Evolutionary conservation across 345 rosid genomes (phyloP).

Genomic region (Rhodamnia argentea): DNA sequence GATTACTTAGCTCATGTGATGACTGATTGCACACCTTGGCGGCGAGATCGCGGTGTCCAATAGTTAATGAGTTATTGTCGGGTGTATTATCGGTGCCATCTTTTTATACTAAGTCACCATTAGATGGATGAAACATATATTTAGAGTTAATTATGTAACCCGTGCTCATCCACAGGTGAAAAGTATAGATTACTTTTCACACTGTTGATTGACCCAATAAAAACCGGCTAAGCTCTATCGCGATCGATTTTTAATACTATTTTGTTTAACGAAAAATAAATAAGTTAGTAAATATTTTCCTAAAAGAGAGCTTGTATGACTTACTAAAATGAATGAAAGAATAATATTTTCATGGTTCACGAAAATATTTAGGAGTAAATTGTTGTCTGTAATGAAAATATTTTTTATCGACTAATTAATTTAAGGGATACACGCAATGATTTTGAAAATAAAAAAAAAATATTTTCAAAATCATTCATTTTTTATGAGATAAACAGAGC

Average conservation of each 20-base stretch:
- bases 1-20: background rate
- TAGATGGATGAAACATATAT: background rate
- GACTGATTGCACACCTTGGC: background rate
- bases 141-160: background rate
- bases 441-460: too few relatives aligned
- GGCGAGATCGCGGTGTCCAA: too few relatives aligned
- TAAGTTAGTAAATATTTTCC: too few relatives aligned
- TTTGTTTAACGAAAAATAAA: too few relatives aligned
- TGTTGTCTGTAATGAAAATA: too few relatives aligned
- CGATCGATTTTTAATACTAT: background rate
- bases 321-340: too few relatives aligned
- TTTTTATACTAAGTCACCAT: background rate
- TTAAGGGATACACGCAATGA: background rate
- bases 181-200: rapidly evolving
- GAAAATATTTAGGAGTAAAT: too few relatives aligned
- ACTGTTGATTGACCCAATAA: background rate
- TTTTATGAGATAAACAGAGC: too few relatives aligned
- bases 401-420: background rate
- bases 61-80: too few relatives aligned
- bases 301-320: background rate
- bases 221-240: background rate
- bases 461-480: too few relatives aligned
- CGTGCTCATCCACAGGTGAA: rapidly evolving
- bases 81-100: too few relatives aligned
- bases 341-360: background rate